Conservation (phyloP, 148 eudicot species). For the Rhododendron mucronatum region DNA sequence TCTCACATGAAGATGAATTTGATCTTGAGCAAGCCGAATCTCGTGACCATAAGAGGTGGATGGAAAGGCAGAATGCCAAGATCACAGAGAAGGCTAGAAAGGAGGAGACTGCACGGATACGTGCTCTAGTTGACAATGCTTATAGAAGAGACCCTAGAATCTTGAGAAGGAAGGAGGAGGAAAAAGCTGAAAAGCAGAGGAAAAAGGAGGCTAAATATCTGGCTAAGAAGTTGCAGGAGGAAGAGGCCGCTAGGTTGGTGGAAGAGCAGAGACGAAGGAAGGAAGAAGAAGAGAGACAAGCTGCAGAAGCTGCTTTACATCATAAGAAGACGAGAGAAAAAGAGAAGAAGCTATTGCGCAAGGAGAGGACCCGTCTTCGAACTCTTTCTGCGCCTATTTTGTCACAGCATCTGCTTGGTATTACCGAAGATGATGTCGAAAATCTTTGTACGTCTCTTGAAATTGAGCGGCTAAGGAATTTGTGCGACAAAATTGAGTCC, state of each 20-base stretch:
- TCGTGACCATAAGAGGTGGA: slow-evolving; percentile 97
- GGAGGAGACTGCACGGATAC: slow-evolving; percentile 70
- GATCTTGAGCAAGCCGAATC: slow-evolving; percentile 96
- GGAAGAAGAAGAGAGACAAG: slow-evolving; percentile 71
- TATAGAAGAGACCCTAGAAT: slow-evolving; percentile 87
- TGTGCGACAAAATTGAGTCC: slow-evolving; percentile 68
- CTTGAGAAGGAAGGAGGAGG: slow-evolving; percentile 63
- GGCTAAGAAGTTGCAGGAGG: slow-evolving; percentile 81
- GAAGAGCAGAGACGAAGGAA: slow-evolving; percentile 71
- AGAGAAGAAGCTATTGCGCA: slow-evolving; percentile 84
- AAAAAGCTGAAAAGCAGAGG: slow-evolving; percentile 74
- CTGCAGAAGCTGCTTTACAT: slow-evolving; percentile 73
- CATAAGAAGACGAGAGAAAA: slow-evolving; percentile 79
- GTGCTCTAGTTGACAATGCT: slow-evolving; percentile 81
- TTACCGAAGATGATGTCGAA: slow-evolving; percentile 72
- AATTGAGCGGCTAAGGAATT: slow-evolving; percentile 44
- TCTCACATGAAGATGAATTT: slow-evolving; percentile 86
- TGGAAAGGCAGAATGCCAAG: slow-evolving; percentile 98
- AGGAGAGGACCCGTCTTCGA: slow-evolving; percentile 78
- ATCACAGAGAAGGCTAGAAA: slow-evolving; percentile 90
- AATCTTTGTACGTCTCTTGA: slow-evolving; percentile 65
- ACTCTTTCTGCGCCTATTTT: slow-evolving; percentile 49
- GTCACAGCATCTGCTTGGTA: slow-evolving; percentile 41
- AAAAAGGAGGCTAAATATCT: slow-evolving; percentile 69
- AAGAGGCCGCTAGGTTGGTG: slow-evolving; percentile 75